phyloP scores from a whole-genome alignment of 495 filamentous ascomycete species.

The Hypoxylon subgilvum region DNA sequence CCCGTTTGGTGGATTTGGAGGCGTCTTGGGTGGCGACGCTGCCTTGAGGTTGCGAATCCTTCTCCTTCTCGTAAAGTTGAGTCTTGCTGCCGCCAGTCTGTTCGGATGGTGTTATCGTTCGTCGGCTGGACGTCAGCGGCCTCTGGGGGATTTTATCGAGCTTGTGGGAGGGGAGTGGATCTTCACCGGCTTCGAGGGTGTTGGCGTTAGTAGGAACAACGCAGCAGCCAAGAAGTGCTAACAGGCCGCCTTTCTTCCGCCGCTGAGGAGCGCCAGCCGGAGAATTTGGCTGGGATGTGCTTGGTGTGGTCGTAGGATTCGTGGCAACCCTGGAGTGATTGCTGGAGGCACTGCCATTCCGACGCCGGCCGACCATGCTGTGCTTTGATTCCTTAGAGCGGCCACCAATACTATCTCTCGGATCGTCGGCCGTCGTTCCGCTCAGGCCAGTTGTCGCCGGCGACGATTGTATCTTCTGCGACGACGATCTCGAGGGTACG shows the following conservation, averaged over 20 bases:
- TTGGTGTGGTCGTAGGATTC: constrained; percentile 54
- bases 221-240: constrained; percentile 83
- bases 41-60: constrained; percentile 37
- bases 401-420: constrained; percentile 64
- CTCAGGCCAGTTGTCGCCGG: constrained; percentile 67
- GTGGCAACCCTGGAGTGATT: constrained; percentile 53
- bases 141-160: constrained; percentile 59
- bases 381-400: constrained; percentile 68
- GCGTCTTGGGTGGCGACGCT: constrained; percentile 37
- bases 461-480: constrained; percentile 68
- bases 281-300: constrained; percentile 53
- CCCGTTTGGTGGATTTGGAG: constrained; percentile 48
- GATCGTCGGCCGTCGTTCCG: constrained; percentile 68
- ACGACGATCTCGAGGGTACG: constrained; percentile 72
- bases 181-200: constrained; percentile 65
- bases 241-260: constrained; percentile 68
- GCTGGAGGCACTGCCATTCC: constrained; percentile 70
- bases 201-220: constrained; percentile 69
- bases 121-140: constrained; percentile 60
- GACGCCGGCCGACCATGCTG: constrained; percentile 70
- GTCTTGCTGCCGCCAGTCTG: constrained; percentile 60
- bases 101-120: constrained; percentile 60
- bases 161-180: constrained; percentile 69
- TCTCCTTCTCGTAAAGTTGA: constrained; percentile 54
- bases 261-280: constrained; percentile 55